These are phyloP conservation scores for Leucosporidium creatinivorum DNA, from an alignment of 768 basidiomycete genomes.

Conservation along the genomic window DNA sequence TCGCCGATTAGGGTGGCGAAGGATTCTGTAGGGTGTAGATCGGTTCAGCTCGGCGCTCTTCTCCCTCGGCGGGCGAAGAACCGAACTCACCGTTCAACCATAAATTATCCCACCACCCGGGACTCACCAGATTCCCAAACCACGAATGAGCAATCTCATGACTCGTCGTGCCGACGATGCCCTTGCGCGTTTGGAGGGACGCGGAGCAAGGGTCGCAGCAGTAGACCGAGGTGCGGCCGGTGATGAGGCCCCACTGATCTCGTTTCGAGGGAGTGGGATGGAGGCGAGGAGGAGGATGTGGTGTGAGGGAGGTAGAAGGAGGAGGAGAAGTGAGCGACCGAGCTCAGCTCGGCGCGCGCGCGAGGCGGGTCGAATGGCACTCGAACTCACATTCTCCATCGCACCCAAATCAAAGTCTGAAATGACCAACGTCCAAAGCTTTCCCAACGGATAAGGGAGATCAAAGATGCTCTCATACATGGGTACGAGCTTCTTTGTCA, in stretches of 20 bases:
- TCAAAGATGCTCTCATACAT: slow-evolving; percentile 89
- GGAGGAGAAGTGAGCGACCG: no score
- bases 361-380: no score
- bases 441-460: slow-evolving; percentile 84
- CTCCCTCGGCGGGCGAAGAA: slow-evolving; percentile 50
- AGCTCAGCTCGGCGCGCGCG: no score
- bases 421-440: slow-evolving; percentile 86
- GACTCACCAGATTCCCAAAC: slow-evolving; percentile 80
- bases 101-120: slow-evolving; percentile 52
- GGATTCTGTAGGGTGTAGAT: slow-evolving; percentile 10
- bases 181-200: neutral
- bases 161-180: neutral
- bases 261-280: no score
- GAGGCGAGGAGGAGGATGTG: neutral
- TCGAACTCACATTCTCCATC: slow-evolving; percentile 65
- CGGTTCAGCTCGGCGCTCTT: slow-evolving; percentile 14
- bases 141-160: slow-evolving; percentile 26
- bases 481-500: slow-evolving; percentile 69
- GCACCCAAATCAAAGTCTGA: slow-evolving; percentile 77
- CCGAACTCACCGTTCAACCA: slow-evolving; percentile 68
- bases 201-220: slow-evolving; percentile 42
- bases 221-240: slow-evolving; percentile 73
- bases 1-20: slow-evolving; percentile 43
- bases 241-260: slow-evolving; percentile 40
- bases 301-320: neutral